These are phyloP conservation scores for Plasmopara muralis DNA, from an alignment of 352 stramenopile genomes.

Conservation along the genomic window DNA sequence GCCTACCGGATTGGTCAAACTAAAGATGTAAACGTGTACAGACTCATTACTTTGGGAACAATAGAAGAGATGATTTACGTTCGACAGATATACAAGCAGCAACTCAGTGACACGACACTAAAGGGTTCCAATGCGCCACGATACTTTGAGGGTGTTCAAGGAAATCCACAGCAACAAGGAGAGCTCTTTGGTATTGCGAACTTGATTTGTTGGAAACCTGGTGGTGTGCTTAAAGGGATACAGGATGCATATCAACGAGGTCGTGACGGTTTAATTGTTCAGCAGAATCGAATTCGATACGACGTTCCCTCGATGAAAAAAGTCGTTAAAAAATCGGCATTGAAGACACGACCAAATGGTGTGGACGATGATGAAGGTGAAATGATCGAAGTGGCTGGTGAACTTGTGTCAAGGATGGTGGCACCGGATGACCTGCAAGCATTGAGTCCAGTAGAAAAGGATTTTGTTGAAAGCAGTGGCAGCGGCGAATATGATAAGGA, in stretches of 20 bases:
- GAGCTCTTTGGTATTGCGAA: slow-evolving; percentile 78
- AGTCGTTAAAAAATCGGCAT: slow-evolving; percentile 17
- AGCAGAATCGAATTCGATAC: slow-evolving; percentile 53
- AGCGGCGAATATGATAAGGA: slow-evolving; percentile 26
- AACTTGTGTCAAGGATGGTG: slow-evolving; percentile 37
- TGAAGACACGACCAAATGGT: slow-evolving; percentile 35
- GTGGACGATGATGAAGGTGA: slow-evolving; percentile 28
- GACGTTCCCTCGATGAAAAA: slow-evolving; percentile 22
- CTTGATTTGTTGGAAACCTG: slow-evolving; percentile 66
- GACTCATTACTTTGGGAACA: slow-evolving; percentile 74
- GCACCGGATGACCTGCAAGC: slow-evolving; percentile 8
- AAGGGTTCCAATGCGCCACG: slow-evolving; percentile 57
- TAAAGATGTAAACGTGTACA: slow-evolving; percentile 80
- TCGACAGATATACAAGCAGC: slow-evolving; percentile 84
- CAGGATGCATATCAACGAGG: slow-evolving; percentile 60
- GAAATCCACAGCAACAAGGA: slow-evolving; percentile 59
- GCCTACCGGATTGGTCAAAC: slow-evolving; percentile 84
- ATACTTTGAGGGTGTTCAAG: slow-evolving; percentile 80
- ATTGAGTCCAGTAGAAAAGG: slow-evolving; percentile 7
- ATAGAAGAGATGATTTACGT: slow-evolving; percentile 89
- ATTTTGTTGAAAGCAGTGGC: slow-evolving; percentile 11
- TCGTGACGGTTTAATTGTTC: slow-evolving; percentile 45
- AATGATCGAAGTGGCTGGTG: slow-evolving; percentile 31
- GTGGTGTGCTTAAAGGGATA: slow-evolving; percentile 67
- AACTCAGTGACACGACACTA: slow-evolving; percentile 74